A percentile compares a stretch with the other conserved stretches of the same genome.
Conservation (phyloP, 306 rosid species). For the Sicyos baderoa region DNA sequence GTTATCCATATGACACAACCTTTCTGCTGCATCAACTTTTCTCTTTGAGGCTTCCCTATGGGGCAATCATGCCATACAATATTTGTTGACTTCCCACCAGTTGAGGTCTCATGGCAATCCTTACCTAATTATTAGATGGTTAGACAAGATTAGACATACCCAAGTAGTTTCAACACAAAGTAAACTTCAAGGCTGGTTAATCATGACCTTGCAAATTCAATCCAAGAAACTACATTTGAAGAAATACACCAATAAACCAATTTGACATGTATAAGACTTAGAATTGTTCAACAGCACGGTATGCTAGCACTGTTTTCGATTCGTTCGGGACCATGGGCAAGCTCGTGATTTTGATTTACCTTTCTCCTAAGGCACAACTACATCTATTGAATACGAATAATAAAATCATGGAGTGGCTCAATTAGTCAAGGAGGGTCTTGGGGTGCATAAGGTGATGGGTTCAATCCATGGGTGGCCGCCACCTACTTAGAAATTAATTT, state of each 20-base stretch:
- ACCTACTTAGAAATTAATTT: too few species aligned
- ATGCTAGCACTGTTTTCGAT: background rate
- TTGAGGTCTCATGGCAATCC: slow-evolving; percentile 37
- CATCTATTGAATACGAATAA: background rate
- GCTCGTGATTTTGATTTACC: background rate
- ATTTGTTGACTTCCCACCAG: slow-evolving; percentile 62
- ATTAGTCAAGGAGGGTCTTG: too few species aligned
- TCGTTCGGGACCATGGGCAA: background rate
- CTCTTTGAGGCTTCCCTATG: slow-evolving; percentile 65
- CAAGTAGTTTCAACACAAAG: background rate
- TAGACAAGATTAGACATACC: slow-evolving; percentile 30
- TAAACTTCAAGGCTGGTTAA: background rate
- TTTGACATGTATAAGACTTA: background rate
- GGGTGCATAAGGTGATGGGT: too few species aligned
- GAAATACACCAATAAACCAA: slow-evolving; percentile 5
- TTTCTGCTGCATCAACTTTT: slow-evolving; percentile 70
- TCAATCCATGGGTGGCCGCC: too few species aligned
- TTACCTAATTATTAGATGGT: slow-evolving; percentile 42
- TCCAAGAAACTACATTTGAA: background rate
- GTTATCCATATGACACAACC: slow-evolving; percentile 98
- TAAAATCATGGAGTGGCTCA: too few species aligned
- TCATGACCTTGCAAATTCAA: slow-evolving; percentile 1
- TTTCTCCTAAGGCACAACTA: background rate
- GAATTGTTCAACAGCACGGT: background rate
- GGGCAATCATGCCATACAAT: slow-evolving; percentile 78